Conservation (phyloP, 2,329 filamentous ascomycete species). For the Cladobotryum mycophilum region DNA sequence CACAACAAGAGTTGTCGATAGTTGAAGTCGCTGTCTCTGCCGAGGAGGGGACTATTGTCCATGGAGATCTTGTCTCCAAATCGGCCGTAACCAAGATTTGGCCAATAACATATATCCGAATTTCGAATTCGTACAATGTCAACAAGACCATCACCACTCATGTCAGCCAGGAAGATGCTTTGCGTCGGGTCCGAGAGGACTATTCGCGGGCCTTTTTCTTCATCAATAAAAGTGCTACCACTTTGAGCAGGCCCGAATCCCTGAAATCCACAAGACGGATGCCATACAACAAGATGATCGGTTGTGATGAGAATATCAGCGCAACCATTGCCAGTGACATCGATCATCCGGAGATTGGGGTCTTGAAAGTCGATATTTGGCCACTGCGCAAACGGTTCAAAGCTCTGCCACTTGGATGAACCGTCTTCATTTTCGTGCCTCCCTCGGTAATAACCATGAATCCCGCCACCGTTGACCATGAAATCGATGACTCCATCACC, state of each 20-base stretch:
- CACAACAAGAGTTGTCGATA: slow-evolving; percentile 13
- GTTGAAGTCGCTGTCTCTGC: slow-evolving; percentile 13
- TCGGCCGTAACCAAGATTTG: slow-evolving; percentile 28
- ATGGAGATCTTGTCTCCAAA: slow-evolving; percentile 25
- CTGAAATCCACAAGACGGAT: neutral
- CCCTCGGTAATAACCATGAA: too few species aligned
- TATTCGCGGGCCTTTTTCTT: neutral
- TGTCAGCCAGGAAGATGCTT: slow-evolving; percentile 18
- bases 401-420: neutral
- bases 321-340: slow-evolving; percentile 13
- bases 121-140: slow-evolving; percentile 23
- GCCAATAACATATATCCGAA: slow-evolving; percentile 26
- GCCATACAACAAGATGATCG: slow-evolving; percentile 1
- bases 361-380: slow-evolving; percentile 1
- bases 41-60: slow-evolving; percentile 20
- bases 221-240: neutral
- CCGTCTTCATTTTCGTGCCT: too few species aligned
- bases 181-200: slow-evolving; percentile 9
- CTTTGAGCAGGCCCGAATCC: neutral
- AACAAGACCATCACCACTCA: slow-evolving; percentile 21
- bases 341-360: slow-evolving; percentile 7
- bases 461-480: too few species aligned
- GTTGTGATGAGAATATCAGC: slow-evolving; percentile 17
- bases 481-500: neutral
- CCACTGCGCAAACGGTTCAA: neutral